Conservation (phyloP, 768 basidiomycete genomes). For the Mycena rosella region DNA sequence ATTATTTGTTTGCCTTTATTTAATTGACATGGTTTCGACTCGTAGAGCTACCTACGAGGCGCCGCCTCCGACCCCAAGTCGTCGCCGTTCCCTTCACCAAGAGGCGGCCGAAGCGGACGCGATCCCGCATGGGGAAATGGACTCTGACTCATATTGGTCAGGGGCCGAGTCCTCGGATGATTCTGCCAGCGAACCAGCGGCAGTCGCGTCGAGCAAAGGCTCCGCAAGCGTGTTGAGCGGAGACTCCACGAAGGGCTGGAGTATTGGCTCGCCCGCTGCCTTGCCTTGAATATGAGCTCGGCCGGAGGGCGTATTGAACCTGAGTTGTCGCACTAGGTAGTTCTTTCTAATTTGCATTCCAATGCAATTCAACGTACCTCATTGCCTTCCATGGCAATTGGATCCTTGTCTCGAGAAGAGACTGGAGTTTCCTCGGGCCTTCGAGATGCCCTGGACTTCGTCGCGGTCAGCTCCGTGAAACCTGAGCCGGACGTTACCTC, state of each 20-base stretch:
- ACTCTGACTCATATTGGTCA: conserved; percentile 3
- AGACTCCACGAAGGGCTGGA: conserved; percentile 6
- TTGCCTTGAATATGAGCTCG: conserved; percentile 3
- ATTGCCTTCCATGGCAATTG: conserved; percentile 21
- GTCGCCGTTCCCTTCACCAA: conserved; percentile 1
- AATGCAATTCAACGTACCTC: conserved; percentile 14
- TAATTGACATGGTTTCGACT: not conserved
- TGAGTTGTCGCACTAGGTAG: conserved; percentile 10
- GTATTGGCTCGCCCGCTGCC: not conserved
- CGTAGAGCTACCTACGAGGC: conserved; percentile 6
- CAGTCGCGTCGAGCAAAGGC: conserved; percentile 20
- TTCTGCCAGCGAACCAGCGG: not conserved
- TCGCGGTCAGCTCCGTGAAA: conserved; percentile 15
- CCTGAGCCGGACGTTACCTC: no score
- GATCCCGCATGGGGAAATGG: not conserved
- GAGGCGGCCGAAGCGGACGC: conserved; percentile 11
- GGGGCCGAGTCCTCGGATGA: not conserved
- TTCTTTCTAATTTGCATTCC: not conserved
- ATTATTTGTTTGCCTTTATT: not conserved
- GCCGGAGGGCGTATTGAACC: conserved; percentile 16
- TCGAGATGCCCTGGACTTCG: conserved; percentile 11
- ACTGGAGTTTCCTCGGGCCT: conserved; percentile 8
- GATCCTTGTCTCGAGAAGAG: conserved; percentile 4
- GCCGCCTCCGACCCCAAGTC: not conserved
- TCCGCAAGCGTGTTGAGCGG: not conserved